Evolutionary conservation across 257 asterid species (phyloP).

Genomic region (Gentiana macrophylla): DNA sequence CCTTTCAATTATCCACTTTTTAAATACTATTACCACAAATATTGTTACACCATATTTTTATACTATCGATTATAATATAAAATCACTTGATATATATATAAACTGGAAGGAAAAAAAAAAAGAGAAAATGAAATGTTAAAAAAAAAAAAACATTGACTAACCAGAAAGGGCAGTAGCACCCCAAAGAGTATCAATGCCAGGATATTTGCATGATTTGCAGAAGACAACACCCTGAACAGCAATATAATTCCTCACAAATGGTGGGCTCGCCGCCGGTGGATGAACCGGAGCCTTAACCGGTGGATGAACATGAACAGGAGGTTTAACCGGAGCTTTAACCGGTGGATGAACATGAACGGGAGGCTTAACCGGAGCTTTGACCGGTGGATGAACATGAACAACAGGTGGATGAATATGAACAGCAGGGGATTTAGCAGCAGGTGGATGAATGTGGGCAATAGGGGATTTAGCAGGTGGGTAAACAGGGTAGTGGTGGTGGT

Average conservation of each 20-base stretch:
- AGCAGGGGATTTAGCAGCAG: too few species aligned
- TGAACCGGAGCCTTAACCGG: not conserved
- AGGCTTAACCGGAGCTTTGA: conserved; percentile 1
- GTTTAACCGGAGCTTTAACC: not conserved
- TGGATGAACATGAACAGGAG: conserved; percentile 1
- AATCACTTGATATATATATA: too few species aligned
- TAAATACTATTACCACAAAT: too few species aligned
- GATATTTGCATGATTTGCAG: conserved; percentile 62
- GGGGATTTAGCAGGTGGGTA: conserved; percentile 14
- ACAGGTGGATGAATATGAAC: conserved; percentile 4
- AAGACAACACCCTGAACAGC: conserved; percentile 39
- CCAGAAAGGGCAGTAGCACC: conserved; percentile 46
- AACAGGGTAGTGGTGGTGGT: conserved; percentile 1
- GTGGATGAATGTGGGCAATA: too few species aligned
- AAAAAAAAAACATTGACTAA: not conserved
- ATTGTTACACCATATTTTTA: too few species aligned
- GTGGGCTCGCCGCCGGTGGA: not conserved
- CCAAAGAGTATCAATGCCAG: conserved; percentile 30
- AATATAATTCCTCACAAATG: conserved; percentile 8
- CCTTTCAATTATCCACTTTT: too few species aligned
- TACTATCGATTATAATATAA: too few species aligned
- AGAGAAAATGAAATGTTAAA: not conserved
- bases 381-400: not conserved
- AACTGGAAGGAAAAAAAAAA: not conserved
- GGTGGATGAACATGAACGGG: conserved; percentile 2